Base-by-base conservation (phyloP, 2,329 filamentous ascomycete species). In the Colletotrichum sp. region DNA sequence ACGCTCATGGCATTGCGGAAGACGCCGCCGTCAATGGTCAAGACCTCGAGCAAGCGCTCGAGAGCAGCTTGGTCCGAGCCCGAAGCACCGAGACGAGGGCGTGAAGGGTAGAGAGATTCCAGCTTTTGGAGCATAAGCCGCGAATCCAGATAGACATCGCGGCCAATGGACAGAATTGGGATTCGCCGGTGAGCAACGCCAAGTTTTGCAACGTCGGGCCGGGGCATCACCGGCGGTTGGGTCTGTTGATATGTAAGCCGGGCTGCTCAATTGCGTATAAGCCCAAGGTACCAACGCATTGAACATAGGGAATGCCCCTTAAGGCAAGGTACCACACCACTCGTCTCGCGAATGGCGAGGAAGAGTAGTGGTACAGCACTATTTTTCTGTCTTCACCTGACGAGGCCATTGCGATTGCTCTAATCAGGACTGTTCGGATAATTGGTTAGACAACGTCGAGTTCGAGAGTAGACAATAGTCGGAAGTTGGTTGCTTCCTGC, bases 131-230 rank as follows among this genome's bases (percentile, higher is more conserved):
- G 83, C 79, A 95, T 95, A 26, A 95, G 88, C 4, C 92, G 90
- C 3, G 92, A 92, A 85, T 95, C 94, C 76, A 91, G 86, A 85
- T 94, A 95, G 59, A 95, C 85, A 80, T 94, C 91, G 7, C 90
- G 87, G 18, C 92, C 93, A 78, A 95, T 92, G 26, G 91, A 85
- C 67, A 95, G 83, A 67, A 95, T 80, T 2, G 94, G 94, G 72
- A 95, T 94, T 73, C 94, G 92, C 6, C 93, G 90, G 84, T 96
- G 93, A 8, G 87, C 85, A 71, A 95, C 87, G 30, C 92, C 92
- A 16, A 95, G 87, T 2, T 86, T 85, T 21, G 85, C 83, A 16
- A 95, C 81, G 81, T 94, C 92, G 1, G 93, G 92, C 30, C 93
- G 91, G 8, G 94, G 94, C 81, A 95, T 86, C 39, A 90, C 88